A percentile compares a stretch with the other conserved stretches of the same genome.
phyloP scores from a whole-genome alignment of 2,329 filamentous ascomycete species.

The Colletotrichum destructivum region DNA sequence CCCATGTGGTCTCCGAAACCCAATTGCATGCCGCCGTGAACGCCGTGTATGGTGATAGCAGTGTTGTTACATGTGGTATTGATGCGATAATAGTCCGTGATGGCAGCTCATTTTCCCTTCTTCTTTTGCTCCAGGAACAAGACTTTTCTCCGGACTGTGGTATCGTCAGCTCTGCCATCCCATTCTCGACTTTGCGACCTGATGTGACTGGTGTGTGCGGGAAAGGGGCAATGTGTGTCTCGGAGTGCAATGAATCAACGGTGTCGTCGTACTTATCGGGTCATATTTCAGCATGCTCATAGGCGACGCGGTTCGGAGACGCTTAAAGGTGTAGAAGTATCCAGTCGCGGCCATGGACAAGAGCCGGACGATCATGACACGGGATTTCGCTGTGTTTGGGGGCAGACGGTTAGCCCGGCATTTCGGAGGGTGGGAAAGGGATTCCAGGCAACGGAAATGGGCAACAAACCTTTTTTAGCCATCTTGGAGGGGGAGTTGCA shows the following conservation, averaged over 20 bases:
- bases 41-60: conserved; percentile 42
- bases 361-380: conserved; percentile 92
- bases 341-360: conserved; percentile 99
- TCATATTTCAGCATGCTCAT: conserved; percentile 99
- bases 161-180: conserved; percentile 15
- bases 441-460: not conserved
- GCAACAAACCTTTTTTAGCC: conserved; percentile 42
- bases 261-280: conserved; percentile 79
- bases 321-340: conserved; percentile 93
- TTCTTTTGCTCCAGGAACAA: conserved; percentile 95
- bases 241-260: too few species aligned
- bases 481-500: conserved; percentile 32
- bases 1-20: conserved; percentile 30
- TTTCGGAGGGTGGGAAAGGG: not conserved
- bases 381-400: conserved; percentile 80
- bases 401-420: conserved; percentile 14
- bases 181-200: not conserved
- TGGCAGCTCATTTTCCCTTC: conserved; percentile 69
- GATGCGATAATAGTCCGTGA: not conserved
- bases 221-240: not conserved
- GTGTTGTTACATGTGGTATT: conserved; percentile 41
- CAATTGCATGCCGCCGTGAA: conserved; percentile 40
- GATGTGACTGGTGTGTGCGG: not conserved
- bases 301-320: conserved; percentile 84
- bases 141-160: conserved; percentile 90